phyloP scores from a whole-genome alignment of 768 basidiomycete genomes.

The Multifurca ochricompacta region DNA sequence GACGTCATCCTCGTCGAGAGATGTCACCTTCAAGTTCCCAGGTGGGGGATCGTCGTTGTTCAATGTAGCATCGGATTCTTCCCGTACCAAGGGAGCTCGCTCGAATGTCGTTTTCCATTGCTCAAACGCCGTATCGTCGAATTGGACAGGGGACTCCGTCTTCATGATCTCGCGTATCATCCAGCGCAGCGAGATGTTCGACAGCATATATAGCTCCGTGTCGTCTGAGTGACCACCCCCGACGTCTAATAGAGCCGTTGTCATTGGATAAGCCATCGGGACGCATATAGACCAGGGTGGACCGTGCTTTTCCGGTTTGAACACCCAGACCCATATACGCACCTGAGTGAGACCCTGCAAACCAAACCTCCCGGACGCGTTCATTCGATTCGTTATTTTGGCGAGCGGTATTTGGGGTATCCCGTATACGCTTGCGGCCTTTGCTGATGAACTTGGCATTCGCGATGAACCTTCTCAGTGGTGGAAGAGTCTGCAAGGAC shows the following conservation, averaged over 20 bases:
- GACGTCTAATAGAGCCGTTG: conserved; percentile 6
- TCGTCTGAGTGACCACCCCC: conserved; percentile 9
- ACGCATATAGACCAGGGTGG: too few relatives aligned
- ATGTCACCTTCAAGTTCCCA: background rate
- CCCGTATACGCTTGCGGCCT: background rate
- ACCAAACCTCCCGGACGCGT: conserved; percentile 14
- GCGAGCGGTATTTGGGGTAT: background rate
- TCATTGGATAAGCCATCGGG: background rate
- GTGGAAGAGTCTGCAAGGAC: conserved; percentile 24
- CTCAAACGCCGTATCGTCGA: background rate
- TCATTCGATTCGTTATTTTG: background rate
- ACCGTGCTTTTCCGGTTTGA: too few relatives aligned
- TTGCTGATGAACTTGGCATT: background rate
- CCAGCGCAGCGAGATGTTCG: conserved; percentile 16
- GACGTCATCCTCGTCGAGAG: background rate
- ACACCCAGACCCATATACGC: background rate
- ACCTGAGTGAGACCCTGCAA: conserved; percentile 15
- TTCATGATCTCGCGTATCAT: conserved; percentile 15
- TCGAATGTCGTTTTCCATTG: background rate
- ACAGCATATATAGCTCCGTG: background rate
- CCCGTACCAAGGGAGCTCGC: background rate
- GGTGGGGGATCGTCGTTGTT: background rate
- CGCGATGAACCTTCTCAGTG: background rate
- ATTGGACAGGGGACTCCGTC: background rate
- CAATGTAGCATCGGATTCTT: background rate